Evolutionary conservation across 139 green algal genomes (phyloP).

Genomic region (Deuterostichococcus epilithicus): DNA sequence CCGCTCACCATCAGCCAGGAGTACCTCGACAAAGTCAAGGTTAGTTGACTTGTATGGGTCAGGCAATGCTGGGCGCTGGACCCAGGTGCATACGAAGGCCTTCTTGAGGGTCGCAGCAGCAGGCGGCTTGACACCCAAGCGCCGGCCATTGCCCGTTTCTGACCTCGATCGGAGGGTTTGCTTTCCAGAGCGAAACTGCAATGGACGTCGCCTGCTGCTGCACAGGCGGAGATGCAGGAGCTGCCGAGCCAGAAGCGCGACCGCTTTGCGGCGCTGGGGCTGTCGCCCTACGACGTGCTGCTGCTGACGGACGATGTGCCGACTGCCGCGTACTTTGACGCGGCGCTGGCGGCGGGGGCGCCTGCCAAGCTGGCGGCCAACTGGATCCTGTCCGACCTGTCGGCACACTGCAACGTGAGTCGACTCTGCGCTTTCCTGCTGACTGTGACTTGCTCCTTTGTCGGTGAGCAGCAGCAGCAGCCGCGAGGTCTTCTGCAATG

Average conservation of each 20-base stretch:
- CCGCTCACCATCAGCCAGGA: constrained; percentile 57
- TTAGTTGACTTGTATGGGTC: background rate
- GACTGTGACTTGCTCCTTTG: background rate
- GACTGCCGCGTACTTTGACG: constrained; percentile 73
- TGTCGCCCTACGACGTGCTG: constrained; percentile 73
- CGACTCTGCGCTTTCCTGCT: too few species aligned
- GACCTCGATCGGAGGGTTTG: too few species aligned
- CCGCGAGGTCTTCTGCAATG: too few species aligned
- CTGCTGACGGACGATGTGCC: constrained; percentile 79
- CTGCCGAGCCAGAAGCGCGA: constrained; percentile 66
- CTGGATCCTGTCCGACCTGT: constrained; percentile 94
- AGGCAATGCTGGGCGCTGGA: background rate
- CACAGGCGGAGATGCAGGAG: constrained; percentile 68
- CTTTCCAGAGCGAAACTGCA: too few species aligned
- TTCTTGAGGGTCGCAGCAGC: too few species aligned
- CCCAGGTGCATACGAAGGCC: too few species aligned
- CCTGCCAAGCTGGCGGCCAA: constrained; percentile 83
- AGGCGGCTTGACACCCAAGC: too few species aligned
- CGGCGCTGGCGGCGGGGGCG: constrained; percentile 58
- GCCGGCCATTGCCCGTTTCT: too few species aligned
- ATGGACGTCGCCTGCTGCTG: background rate
- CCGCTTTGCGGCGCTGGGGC: constrained; percentile 65
- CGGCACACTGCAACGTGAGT: constrained; percentile 70
- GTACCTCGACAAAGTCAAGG: constrained; percentile 42
- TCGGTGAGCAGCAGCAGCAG: too few species aligned